phyloP scores from a whole-genome alignment of 2,329 filamentous ascomycete species.

The Colletotrichum horii region DNA sequence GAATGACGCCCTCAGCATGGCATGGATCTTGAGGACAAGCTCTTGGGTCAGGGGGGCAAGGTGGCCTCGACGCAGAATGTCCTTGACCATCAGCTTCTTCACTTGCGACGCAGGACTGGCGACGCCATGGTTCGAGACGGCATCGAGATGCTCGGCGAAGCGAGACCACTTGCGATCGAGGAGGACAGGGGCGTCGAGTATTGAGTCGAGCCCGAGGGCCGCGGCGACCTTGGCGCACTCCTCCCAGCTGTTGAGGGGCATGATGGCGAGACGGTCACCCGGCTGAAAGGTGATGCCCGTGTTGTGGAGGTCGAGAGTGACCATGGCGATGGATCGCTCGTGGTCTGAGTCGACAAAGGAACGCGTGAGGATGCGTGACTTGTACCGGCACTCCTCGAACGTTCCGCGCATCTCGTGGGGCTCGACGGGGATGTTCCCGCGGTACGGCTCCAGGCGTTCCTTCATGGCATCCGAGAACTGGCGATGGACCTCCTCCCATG shows the following conservation, averaged over 20 bases:
- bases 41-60: conserved; percentile 57
- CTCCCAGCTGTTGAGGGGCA: conserved; percentile 60
- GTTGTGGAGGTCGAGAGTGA: conserved; percentile 57
- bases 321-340: conserved; percentile 49
- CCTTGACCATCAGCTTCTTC: conserved; percentile 45
- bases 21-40: conserved; percentile 54
- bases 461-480: conserved; percentile 61
- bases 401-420: conserved; percentile 60
- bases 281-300: conserved; percentile 59
- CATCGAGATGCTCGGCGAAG: conserved; percentile 51
- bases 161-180: conserved; percentile 49
- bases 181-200: conserved; percentile 46
- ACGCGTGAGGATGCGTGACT: conserved; percentile 47
- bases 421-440: conserved; percentile 50
- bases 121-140: conserved; percentile 33
- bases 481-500: conserved; percentile 56
- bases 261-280: conserved; percentile 57
- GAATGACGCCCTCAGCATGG: conserved; percentile 53
- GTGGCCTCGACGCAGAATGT: conserved; percentile 56
- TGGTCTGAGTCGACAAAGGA: conserved; percentile 52
- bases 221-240: conserved; percentile 60
- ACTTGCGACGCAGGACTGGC: conserved; percentile 21
- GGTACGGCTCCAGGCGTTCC: conserved; percentile 54
- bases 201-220: conserved; percentile 52
- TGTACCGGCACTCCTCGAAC: conserved; percentile 59